Conservation (phyloP, 2,329 filamentous ascomycete genomes). For the Xylariaceae sp. region DNA sequence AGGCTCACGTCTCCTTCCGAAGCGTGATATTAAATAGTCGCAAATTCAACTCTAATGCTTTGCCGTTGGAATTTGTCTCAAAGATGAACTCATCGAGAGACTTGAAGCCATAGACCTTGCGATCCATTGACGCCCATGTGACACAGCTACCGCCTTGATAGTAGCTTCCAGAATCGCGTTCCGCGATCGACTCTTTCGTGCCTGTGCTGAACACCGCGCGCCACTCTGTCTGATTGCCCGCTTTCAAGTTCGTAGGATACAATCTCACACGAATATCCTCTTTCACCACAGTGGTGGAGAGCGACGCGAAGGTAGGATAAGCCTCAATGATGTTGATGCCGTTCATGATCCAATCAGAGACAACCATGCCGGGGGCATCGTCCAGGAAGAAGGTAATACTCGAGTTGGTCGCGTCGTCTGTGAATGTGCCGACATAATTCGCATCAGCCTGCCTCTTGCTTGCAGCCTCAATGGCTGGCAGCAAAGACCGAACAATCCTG, state of each 20-base stretch:
- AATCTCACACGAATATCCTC: constrained; percentile 18
- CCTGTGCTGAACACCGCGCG: constrained; percentile 23
- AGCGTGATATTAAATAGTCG: constrained; percentile 19
- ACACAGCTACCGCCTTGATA: constrained; percentile 23
- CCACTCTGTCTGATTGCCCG: constrained; percentile 17
- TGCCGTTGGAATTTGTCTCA: constrained; percentile 7
- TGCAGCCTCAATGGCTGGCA: constrained; percentile 41
- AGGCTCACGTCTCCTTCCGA: constrained; percentile 1
- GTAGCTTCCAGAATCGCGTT: constrained; percentile 20
- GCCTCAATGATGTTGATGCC: constrained; percentile 38
- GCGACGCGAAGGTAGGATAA: constrained; percentile 22
- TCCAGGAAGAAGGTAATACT: constrained; percentile 37
- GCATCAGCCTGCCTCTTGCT: constrained; percentile 33
- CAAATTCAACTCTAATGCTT: constrained; percentile 15
- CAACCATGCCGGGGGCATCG: constrained; percentile 35
- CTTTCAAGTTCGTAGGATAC: constrained; percentile 23
- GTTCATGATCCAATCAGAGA: constrained; percentile 37
- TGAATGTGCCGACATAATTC: constrained; percentile 36
- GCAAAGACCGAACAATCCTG: constrained; percentile 31
- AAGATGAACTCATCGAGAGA: constrained; percentile 27
- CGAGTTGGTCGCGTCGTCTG: constrained; percentile 36
- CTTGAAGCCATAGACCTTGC: constrained; percentile 26
- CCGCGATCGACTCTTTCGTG: constrained; percentile 17
- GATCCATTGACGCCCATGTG: constrained; percentile 25
- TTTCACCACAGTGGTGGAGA: constrained; percentile 15